Conservation (phyloP, 441 rosid genomes). For the Isatis lusitanica region DNA sequence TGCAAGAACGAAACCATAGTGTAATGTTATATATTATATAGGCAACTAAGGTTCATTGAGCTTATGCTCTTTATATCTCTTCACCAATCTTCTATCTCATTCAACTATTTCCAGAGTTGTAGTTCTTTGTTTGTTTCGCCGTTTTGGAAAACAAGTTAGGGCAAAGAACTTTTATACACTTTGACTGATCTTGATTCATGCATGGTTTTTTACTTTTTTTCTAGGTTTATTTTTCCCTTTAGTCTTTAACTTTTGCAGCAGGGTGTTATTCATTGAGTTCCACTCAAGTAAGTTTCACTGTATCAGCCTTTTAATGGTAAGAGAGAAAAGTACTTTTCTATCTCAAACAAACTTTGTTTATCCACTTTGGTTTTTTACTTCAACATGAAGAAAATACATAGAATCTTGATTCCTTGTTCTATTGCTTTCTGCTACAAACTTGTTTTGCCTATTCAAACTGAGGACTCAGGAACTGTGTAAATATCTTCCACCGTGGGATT, state of each 20-base stretch:
- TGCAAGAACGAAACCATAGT: conserved; percentile 30
- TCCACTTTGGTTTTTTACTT: conserved; percentile 29
- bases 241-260: conserved; percentile 24
- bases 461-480: conserved; percentile 33
- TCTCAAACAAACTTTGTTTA: conserved; percentile 30
- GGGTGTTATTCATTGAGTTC: conserved; percentile 27
- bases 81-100: neutral
- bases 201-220: too few relatives aligned
- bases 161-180: conserved; percentile 12
- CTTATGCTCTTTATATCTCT: conserved; percentile 18
- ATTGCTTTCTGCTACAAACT: conserved; percentile 14
- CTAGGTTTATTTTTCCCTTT: neutral
- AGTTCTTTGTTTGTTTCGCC: neutral
- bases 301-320: conserved; percentile 17
- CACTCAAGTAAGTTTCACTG: conserved; percentile 24
- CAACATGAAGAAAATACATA: conserved; percentile 34
- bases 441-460: conserved; percentile 22
- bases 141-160: neutral
- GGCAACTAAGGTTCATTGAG: conserved; percentile 14
- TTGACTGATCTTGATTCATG: conserved; percentile 8
- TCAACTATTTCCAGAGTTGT: neutral
- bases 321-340: conserved; percentile 18
- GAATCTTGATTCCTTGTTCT: neutral
- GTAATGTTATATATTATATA: conserved; percentile 25
- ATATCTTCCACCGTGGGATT: conserved; percentile 17